Conservation (phyloP, 805 yeast genomes). For the Isabelozyma heimii region DNA sequence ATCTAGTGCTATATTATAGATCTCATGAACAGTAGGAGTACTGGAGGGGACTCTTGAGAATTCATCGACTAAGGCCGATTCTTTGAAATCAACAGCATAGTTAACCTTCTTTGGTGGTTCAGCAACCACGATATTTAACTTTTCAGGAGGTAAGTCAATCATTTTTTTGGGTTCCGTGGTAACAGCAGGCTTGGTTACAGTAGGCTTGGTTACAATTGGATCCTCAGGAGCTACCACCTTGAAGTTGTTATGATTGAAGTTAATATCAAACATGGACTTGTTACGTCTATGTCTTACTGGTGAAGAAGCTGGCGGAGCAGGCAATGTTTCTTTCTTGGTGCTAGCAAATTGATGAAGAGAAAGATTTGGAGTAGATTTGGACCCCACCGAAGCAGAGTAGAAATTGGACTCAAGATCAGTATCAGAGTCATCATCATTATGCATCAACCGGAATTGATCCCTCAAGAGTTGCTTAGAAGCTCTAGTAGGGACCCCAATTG, state of each 20-base stretch:
- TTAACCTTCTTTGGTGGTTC: slow-evolving; percentile 37
- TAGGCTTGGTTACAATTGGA: slow-evolving; percentile 10
- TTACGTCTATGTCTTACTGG: slow-evolving; percentile 36
- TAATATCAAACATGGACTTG: slow-evolving; percentile 36
- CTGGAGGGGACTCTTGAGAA: not conserved
- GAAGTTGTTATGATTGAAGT: slow-evolving; percentile 10
- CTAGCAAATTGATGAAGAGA: not conserved
- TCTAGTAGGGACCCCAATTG: slow-evolving; percentile 34
- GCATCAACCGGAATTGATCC: slow-evolving; percentile 22
- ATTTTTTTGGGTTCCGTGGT: not conserved
- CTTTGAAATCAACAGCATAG: slow-evolving; percentile 42
- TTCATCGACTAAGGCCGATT: slow-evolving; percentile 5
- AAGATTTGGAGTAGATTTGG: slow-evolving; percentile 21
- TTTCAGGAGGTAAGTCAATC: not conserved
- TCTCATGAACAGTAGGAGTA: slow-evolving; percentile 1
- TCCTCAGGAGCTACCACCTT: slow-evolving; percentile 1
- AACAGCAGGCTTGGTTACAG: slow-evolving; percentile 4
- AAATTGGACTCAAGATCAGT: slow-evolving; percentile 27
- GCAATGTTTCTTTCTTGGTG: not conserved
- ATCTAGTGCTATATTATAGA: not conserved
- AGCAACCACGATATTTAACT: slow-evolving; percentile 24
- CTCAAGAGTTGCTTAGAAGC: slow-evolving; percentile 26
- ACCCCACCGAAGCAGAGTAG: slow-evolving; percentile 9
- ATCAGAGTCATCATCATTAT: slow-evolving; percentile 24
- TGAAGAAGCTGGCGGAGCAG: slow-evolving; percentile 7